Conservation (phyloP, 129 eudicot genomes). For the Calendula officinalis region DNA sequence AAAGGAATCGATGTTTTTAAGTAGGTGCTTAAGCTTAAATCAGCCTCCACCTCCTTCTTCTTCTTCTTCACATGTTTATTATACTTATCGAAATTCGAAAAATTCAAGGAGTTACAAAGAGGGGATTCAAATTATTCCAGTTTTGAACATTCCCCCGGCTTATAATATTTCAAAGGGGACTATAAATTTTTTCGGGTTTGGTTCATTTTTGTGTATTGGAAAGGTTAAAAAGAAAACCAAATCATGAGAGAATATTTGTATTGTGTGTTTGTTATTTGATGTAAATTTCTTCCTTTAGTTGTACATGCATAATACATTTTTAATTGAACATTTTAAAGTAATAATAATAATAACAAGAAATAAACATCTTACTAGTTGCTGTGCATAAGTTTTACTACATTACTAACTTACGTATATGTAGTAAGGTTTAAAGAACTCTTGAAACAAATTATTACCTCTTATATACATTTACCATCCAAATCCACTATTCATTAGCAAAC, state of each 20-base stretch:
- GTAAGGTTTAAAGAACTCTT: no score
- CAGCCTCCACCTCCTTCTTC: constrained; percentile 30
- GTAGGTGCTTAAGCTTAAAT: constrained; percentile 31
- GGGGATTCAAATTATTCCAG: constrained; percentile 57
- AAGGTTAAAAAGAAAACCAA: constrained; percentile 69
- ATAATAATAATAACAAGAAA: no score
- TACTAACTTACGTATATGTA: background rate
- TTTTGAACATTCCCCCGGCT: constrained; percentile 70
- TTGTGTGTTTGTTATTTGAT: constrained; percentile 19
- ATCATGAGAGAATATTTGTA: constrained; percentile 22
- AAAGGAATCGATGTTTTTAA: constrained; percentile 36
- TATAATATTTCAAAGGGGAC: constrained; percentile 52
- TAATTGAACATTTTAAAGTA: no score
- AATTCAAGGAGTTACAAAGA: constrained; percentile 39
- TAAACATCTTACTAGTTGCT: no score
- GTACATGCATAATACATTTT: background rate
- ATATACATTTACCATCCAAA: no score
- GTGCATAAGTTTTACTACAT: no score
- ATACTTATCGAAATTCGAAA: constrained; percentile 32
- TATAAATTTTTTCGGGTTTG: constrained; percentile 69
- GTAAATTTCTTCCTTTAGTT: constrained; percentile 19
- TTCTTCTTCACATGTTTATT: constrained; percentile 27
- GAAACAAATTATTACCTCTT: no score
- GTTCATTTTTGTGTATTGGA: constrained; percentile 72
- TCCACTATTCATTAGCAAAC: no score